Percentiles rank a stretch among this genome's conserved stretches.
phyloP scores from a whole-genome alignment of 2,329 filamentous ascomycete genomes.

The Emmonsia crescens region DNA sequence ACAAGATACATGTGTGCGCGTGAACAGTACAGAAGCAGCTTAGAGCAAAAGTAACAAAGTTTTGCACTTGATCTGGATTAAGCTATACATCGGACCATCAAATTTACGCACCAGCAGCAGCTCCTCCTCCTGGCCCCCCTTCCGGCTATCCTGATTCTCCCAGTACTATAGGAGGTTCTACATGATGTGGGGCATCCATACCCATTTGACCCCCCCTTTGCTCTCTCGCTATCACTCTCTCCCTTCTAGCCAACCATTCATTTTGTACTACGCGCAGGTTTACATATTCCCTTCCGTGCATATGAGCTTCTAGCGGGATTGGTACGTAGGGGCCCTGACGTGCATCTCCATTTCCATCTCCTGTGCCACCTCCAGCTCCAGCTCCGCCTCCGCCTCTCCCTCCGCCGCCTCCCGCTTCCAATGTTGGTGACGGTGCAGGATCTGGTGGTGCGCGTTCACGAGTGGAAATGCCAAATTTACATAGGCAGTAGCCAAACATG shows the following conservation, averaged over 20 bases:
- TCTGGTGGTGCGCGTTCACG: neutral
- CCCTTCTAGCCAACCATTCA: neutral
- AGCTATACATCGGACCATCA: neutral
- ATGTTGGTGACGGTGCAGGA: neutral
- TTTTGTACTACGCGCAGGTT: neutral
- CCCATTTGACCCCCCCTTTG: neutral
- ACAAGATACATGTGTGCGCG: too few relatives aligned
- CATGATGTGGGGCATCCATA: neutral
- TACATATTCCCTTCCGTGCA: neutral
- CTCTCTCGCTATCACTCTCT: neutral
- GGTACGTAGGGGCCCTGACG: neutral
- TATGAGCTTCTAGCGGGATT: neutral
- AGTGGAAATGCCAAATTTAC: neutral
- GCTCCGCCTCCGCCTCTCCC: neutral
- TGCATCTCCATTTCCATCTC: neutral
- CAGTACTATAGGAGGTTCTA: neutral
- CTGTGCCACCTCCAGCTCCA: neutral
- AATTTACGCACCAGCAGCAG: too few relatives aligned
- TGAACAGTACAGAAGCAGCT: too few relatives aligned
- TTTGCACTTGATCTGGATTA: neutral
- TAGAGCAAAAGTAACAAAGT: too few relatives aligned
- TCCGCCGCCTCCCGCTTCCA: neutral
- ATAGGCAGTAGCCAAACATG: neutral
- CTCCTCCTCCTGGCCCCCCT: neutral
- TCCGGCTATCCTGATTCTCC: too few relatives aligned